Evolutionary conservation across 805 yeast species (phyloP), one percentile per base, ranked within the genome.

Genomic region (Monosporozyma yasuniensis): DNA sequence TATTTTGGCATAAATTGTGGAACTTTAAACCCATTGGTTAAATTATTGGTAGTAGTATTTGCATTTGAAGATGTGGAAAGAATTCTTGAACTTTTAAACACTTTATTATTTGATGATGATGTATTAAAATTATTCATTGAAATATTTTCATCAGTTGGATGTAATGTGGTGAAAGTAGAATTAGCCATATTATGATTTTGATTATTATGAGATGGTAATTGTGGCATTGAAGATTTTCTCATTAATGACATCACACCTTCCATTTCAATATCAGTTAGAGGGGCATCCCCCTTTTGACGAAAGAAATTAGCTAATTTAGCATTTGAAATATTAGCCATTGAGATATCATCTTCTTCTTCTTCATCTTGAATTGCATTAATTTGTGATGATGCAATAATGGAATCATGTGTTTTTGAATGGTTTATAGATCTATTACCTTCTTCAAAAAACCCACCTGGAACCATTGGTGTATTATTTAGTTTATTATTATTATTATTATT

Each of bases 201-300:
- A 27, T 8, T 37, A 32, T 30, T 25, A 23, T 45, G 34, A 21
- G 42, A 54, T 18, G n/a, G 34, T 27, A 35, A 12, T 18, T 37
- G 21, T 6, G 34, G 25, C 25, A n/a, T 46, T 28, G 39, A 30
- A 4, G 60, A 48, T 41, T 72, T 75, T 18, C 70, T 68, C 52
- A 77, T 70, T 16, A 86, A 65, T 5, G 89, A 77, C 53, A 82
- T 62, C 0, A 87, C 91, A n/a, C 95, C 95, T 65, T 84, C 91
- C 58, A 81, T 76, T 63, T 87, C 96, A 42, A 86, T 72, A 22
- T 82, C 87, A 12, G 81, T 72, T 53, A 87, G 70, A 4, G 91
- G 88, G n/a, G 67, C 68, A 50, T 80, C 77, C n/a, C 95, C 95
- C 62, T 85, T 87, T 42, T 69, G 71, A n/a, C 73, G 72, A 64